A percentile compares a stretch with the other conserved stretches of the same genome.
phyloP scores from a whole-genome alignment of 345 rosid species.

The Cochlearia excelsa region DNA sequence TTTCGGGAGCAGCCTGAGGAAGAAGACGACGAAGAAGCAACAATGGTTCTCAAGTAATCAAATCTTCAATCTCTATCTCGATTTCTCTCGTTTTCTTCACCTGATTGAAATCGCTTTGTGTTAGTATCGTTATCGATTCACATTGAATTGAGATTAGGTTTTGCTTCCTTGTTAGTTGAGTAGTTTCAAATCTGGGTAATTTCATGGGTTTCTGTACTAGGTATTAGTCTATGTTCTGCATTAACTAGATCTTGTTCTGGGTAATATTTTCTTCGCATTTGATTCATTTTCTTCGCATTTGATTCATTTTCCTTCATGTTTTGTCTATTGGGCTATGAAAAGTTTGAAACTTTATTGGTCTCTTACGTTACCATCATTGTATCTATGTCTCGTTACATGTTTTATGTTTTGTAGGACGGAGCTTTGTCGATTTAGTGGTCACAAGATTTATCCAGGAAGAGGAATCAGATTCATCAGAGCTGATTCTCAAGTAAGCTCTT shows the following conservation, averaged over 20 bases:
- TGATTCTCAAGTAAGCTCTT: conserved; percentile 35
- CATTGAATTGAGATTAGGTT: not conserved
- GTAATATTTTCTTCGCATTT: not conserved
- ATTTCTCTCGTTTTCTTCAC: not conserved
- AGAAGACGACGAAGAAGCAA: conserved; percentile 25
- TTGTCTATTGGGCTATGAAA: not conserved
- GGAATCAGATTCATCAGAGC: conserved; percentile 40
- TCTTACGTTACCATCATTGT: not conserved
- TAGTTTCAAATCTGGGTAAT: not conserved
- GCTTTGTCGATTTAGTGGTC: conserved; percentile 42
- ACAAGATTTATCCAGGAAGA: conserved; percentile 39
- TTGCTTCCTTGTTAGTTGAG: not conserved
- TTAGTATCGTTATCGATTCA: not conserved
- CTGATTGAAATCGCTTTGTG: not conserved
- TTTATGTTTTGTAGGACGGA: conserved; percentile 30
- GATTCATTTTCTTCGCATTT: not conserved
- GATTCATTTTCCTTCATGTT: not conserved
- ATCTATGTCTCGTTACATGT: not conserved
- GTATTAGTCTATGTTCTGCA: not conserved
- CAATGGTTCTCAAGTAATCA: conserved; percentile 44
- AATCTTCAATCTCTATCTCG: conserved; percentile 4
- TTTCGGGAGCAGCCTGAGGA: conserved; percentile 28
- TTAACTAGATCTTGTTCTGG: conserved; percentile 18
- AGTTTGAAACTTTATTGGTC: not conserved
- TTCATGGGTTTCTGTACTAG: not conserved